Evolutionary conservation across 768 basidiomycete species (phyloP).

Genomic region (Scleroderma citrinum): DNA sequence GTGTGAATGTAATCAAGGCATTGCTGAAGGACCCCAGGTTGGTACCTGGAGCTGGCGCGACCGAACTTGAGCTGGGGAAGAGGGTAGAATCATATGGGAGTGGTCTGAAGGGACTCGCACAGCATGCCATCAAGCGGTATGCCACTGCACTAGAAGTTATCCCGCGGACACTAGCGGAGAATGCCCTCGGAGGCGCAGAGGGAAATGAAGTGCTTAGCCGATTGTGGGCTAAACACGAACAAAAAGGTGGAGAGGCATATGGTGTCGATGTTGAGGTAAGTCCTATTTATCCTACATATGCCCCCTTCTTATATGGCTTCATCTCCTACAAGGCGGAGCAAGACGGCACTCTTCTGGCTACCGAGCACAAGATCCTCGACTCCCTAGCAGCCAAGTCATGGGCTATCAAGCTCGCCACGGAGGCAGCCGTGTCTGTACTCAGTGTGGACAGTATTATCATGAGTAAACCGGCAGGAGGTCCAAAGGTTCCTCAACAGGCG

Average conservation of each 20-base stretch:
- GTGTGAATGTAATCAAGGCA: constrained; percentile 92
- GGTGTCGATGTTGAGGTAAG: constrained; percentile 87
- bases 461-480: constrained; percentile 88
- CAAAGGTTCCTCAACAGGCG: constrained; percentile 81
- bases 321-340: constrained; percentile 51
- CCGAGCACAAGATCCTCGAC: constrained; percentile 69
- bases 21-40: constrained; percentile 85
- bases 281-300: not conserved
- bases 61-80: constrained; percentile 87
- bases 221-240: constrained; percentile 86
- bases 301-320: not conserved
- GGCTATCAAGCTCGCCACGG: constrained; percentile 87
- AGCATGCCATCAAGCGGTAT: constrained; percentile 91
- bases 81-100: constrained; percentile 83
- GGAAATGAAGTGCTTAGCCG: constrained; percentile 89
- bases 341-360: constrained; percentile 67
- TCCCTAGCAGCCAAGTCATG: constrained; percentile 87
- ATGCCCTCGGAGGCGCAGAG: constrained; percentile 85
- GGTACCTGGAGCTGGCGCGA: constrained; percentile 91
- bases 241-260: constrained; percentile 65
- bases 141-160: constrained; percentile 88
- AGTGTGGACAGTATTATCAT: constrained; percentile 98
- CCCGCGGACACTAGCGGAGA: constrained; percentile 90
- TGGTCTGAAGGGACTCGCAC: constrained; percentile 82
- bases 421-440: constrained; percentile 85